These are phyloP conservation scores for Suillus brevipes DNA, from an alignment of 768 basidiomycete genomes.

Conservation along the genomic window DNA sequence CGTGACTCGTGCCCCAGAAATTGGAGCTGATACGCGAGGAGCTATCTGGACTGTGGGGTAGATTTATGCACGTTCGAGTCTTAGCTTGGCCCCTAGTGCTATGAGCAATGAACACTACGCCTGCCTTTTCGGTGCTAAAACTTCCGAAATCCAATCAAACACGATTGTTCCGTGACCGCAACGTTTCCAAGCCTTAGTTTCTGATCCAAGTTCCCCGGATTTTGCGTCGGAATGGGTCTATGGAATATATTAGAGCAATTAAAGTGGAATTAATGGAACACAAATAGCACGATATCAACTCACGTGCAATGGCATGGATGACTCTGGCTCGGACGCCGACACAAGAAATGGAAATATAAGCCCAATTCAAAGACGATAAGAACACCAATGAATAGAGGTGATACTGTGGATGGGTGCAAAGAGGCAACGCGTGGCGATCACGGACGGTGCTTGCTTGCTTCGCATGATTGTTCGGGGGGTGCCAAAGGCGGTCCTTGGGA, in stretches of 20 bases:
- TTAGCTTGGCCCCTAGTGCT: neutral
- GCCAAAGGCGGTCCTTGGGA: constrained; percentile 1
- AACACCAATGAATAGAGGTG: neutral
- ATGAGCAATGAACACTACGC: constrained; percentile 3
- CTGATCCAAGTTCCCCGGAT: neutral
- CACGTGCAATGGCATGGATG: neutral
- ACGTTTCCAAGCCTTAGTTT: neutral
- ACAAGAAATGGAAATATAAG: neutral
- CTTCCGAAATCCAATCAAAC: neutral
- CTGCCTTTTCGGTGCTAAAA: constrained; percentile 2
- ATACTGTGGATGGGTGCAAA: constrained; percentile 2
- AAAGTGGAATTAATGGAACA: neutral
- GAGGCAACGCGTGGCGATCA: neutral
- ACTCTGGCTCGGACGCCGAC: neutral
- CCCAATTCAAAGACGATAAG: neutral
- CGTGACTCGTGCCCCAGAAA: neutral
- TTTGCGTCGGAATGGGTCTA: neutral
- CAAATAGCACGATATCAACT: neutral
- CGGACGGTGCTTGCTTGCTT: neutral
- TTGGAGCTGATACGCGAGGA: neutral
- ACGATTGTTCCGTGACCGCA: neutral
- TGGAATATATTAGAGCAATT: neutral
- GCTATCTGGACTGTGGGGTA: neutral
- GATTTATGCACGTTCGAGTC: neutral
- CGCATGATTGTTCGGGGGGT: neutral